Base-by-base conservation (phyloP, 371 early-diverging fungal species). In the Nematocida ausubeli region DNA sequence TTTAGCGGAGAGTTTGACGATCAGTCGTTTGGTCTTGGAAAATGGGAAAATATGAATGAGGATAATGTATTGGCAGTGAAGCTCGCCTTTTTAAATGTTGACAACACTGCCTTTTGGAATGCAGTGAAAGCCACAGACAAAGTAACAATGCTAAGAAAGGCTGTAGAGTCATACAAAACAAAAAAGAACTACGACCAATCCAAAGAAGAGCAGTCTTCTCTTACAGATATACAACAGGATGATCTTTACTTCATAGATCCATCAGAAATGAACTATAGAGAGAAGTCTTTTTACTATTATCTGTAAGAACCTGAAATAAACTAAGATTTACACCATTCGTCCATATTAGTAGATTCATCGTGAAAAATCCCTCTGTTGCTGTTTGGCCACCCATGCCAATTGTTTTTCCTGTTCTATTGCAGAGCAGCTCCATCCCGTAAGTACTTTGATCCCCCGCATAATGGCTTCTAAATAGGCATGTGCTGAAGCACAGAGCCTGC, bases 61-160 rank as follows among this genome's bases (percentile, higher is more conserved):
- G 89, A 89, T 81, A 91, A 91, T 73, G 89, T 90, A 80, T 78
- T 91, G 42, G 90, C 88, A 14, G 89, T 90, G 83, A 88, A 89
- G 79, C 83, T 91, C 67, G 91, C 90, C 3, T 88, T 87, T 82
- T 81, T 90, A 37, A 87, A 87, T 82, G 79, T 86, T 3, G 87
- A 87, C 35, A 87, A 87, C 68, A 83, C 85, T 2, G 63, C 82
- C 16, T 87, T 87, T 51, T 84, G 84, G 80, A 90, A 90, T 83
- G 87, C 86, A 28, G 79, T 87, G 32, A 88, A 88, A 62, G 84
- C 87, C 40, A 70, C 80, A 26, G 88, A 87, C 24, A 83, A 87
- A 68, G 84, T 80, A 30, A 83, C 86, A n/a, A 82, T 90, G 58
- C 81, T 90, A 14, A 89, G 89, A 81, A 86, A 85, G 70, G 89